Evolutionary conservation across 768 basidiomycete genomes (phyloP).

Genomic region (Mycena belliarum): DNA sequence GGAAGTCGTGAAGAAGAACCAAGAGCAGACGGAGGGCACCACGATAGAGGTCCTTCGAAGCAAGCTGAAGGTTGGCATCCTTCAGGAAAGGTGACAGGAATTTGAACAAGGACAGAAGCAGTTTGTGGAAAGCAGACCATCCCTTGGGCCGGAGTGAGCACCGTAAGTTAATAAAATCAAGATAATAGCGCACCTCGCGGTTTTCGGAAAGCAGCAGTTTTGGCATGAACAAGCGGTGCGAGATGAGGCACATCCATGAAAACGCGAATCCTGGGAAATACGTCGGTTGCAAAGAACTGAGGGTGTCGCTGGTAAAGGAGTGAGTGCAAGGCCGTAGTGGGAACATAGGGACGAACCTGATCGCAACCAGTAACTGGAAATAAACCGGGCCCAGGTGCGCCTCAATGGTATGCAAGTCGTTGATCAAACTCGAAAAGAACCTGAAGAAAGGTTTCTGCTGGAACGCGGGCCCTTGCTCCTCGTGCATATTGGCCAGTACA

Average conservation of each 20-base stretch:
- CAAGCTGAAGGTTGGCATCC: conserved; percentile 73
- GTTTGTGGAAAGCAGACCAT: conserved; percentile 95
- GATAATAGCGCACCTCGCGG: conserved; percentile 61
- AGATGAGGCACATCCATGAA: conserved; percentile 96
- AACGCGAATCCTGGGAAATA: conserved; percentile 99
- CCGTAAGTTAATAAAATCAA: background rate
- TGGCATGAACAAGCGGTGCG: conserved; percentile 97
- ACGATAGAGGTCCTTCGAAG: conserved; percentile 86
- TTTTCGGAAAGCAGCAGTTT: conserved; percentile 86
- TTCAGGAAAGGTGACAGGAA: conserved; percentile 92
- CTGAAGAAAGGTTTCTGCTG: conserved; percentile 98
- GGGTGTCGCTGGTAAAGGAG: conserved; percentile 67
- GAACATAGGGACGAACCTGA: conserved; percentile 60
- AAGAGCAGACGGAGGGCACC: conserved; percentile 89
- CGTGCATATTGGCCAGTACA: conserved; percentile 91
- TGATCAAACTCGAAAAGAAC: conserved; percentile 95
- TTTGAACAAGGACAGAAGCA: conserved; percentile 90
- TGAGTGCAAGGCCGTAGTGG: conserved; percentile 17
- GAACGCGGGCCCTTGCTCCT: conserved; percentile 89
- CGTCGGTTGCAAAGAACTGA: conserved; percentile 93
- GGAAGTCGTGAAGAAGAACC: conserved; percentile 97
- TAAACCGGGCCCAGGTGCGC: conserved; percentile 84
- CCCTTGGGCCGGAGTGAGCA: conserved; percentile 50
- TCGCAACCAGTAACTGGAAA: conserved; percentile 82
- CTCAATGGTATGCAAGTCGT: conserved; percentile 88